A percentile compares a stretch with the other conserved stretches of the same genome.
Evolutionary conservation across 495 filamentous ascomycete genomes (phyloP).

Genomic region (Collariella sp.): DNA sequence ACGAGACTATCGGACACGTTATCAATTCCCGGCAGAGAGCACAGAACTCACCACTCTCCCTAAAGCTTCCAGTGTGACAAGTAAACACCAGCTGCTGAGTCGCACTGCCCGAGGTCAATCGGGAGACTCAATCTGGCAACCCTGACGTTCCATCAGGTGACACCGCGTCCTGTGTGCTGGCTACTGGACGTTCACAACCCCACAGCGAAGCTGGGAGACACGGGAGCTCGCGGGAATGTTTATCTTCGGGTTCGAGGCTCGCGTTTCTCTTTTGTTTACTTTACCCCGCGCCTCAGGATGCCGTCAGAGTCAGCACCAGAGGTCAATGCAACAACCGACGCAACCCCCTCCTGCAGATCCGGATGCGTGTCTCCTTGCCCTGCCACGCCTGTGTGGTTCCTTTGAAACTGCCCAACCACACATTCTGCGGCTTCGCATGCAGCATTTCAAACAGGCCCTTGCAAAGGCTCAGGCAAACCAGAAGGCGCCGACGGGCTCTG

Average conservation of each 20-base stretch:
- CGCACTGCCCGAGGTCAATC: background rate
- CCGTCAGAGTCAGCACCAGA: background rate
- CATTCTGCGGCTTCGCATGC: constrained; percentile 9
- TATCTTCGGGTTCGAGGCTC: background rate
- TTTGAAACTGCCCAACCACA: background rate
- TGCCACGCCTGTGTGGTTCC: background rate
- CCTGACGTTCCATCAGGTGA: constrained; percentile 11
- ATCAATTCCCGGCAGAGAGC: background rate
- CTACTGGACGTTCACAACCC: no score
- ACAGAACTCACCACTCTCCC: background rate
- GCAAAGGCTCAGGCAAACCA: constrained; percentile 3
- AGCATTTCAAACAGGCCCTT: constrained; percentile 18
- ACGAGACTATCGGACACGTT: background rate
- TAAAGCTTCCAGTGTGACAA: background rate
- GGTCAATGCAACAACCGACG: constrained; percentile 4
- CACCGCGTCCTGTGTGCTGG: constrained; percentile 8
- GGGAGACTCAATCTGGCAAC: background rate
- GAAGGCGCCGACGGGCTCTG: constrained; percentile 1
- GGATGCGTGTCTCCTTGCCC: background rate
- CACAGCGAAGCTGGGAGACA: constrained; percentile 8
- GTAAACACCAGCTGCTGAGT: background rate
- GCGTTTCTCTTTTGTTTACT: constrained; percentile 17
- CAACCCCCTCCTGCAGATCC: background rate
- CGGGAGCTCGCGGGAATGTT: constrained; percentile 9
- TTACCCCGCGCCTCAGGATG: constrained; percentile 8